Base-by-base conservation (phyloP, 352 stramenopile species). In the Pythium insidiosum region DNA sequence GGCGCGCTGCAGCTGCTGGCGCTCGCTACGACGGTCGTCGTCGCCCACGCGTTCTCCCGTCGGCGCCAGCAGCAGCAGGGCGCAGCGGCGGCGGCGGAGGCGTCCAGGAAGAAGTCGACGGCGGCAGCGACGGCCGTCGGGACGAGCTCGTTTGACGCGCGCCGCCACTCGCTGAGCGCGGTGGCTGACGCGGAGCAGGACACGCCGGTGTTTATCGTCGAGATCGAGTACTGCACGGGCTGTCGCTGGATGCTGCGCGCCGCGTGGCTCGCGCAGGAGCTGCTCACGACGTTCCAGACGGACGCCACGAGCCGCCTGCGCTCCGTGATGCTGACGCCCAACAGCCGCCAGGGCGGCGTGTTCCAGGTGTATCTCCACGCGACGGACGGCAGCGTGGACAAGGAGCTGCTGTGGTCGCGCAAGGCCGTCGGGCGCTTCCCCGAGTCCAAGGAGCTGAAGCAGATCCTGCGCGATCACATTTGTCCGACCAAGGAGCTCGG, bases 191-290 rank as follows among this genome's bases (percentile, higher is more conserved):
- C 33, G 3, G 42, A 39, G 0, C 13, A 42, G 28, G 53, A 52
- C 26, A 43, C 36, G 6, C 53, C 70, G 41, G 52, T 53, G 7
- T 87, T 63, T 39, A 61, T 81, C 15, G 70, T 91, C n/a, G 75
- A 91, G 60, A 97, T 97, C 47, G 70, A 87, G 46, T 97, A 97
- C 63, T 97, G 88, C 56, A 92, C 77, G 12, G 80, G 83, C 33
- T 97, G 87, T 33, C 74, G 73, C 45, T 97, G 88, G 85, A 77
- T 96, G 64, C 67, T 97, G 24, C 79, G 88, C 33, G 71, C 78
- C 9, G 78, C 70, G 35, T 97, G 86, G 69, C 78, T 96, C 53
- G 86, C 74, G 19, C 84, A 96, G 50, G 91, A 97, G 63, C 63
- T 97, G 24, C 68, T 97, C 24, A 95, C 73, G 26, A 97, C 88